Evolutionary conservation across 805 yeast genomes (phyloP).

Genomic region (Starmerella asiatica): DNA sequence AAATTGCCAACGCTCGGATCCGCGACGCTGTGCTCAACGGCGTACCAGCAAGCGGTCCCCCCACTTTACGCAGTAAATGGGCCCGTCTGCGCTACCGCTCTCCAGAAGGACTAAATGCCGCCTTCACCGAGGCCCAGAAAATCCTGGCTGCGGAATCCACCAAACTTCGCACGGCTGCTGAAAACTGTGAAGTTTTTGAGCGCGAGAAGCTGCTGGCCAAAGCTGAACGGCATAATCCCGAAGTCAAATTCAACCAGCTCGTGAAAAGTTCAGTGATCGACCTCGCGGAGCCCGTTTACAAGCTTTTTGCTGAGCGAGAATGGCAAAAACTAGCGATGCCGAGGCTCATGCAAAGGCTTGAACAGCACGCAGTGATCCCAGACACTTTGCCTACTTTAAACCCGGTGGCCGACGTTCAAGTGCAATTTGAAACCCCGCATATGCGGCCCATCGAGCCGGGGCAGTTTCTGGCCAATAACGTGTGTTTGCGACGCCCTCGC

Average conservation of each 20-base stretch:
- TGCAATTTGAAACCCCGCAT: constrained; percentile 36
- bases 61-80: constrained; percentile 19
- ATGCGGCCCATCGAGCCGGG: constrained; percentile 70
- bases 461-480: constrained; percentile 52
- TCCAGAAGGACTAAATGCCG: constrained; percentile 57
- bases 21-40: constrained; percentile 23
- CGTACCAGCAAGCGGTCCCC: constrained; percentile 22
- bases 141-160: constrained; percentile 40
- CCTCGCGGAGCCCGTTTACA: constrained; percentile 63
- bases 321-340: constrained; percentile 64
- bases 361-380: constrained; percentile 72
- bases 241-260: constrained; percentile 55
- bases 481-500: constrained; percentile 63
- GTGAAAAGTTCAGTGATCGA: constrained; percentile 38
- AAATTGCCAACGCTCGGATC: constrained; percentile 18
- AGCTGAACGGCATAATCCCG: constrained; percentile 73
- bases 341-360: constrained; percentile 84
- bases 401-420: constrained; percentile 61
- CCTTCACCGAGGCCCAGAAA: constrained; percentile 56
- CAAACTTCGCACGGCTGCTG: constrained; percentile 31
- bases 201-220: constrained; percentile 32
- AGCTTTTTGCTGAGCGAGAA: constrained; percentile 48
- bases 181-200: constrained; percentile 19
- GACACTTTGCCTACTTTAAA: constrained; percentile 84
- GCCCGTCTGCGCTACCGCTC: constrained; percentile 39